Percentiles rank a stretch among this genome's conserved stretches.
These are phyloP conservation scores for Babesia caballi DNA, from an alignment of 169 alveolate genomes.

Conservation along the genomic window DNA sequence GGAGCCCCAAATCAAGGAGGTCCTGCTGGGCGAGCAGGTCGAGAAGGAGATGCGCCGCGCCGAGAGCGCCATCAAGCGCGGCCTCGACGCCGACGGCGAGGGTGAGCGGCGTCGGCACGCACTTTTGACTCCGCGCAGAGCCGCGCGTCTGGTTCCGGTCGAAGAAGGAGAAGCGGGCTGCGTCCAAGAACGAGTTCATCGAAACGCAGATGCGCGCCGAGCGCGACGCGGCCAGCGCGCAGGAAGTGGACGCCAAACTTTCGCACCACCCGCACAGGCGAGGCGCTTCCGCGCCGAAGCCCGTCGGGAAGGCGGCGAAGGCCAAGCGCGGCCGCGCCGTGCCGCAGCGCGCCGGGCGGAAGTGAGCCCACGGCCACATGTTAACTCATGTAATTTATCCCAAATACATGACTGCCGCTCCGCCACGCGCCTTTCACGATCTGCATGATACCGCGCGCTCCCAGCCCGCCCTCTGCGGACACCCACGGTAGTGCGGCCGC, in stretches of 20 bases:
- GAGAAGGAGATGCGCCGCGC: slow-evolving; percentile 77
- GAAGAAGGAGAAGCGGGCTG: slow-evolving; percentile 19
- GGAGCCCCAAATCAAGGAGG: slow-evolving; percentile 72
- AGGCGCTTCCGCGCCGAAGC: neutral
- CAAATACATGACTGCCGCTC: neutral
- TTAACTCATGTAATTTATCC: neutral
- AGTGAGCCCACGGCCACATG: slow-evolving; percentile 18
- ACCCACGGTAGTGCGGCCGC: slow-evolving; percentile 19
- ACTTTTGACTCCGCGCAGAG: neutral
- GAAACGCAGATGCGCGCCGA: neutral
- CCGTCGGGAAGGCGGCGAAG: slow-evolving; percentile 1
- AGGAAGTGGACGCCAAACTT: neutral
- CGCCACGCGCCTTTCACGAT: too few relatives aligned
- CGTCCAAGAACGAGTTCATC: slow-evolving; percentile 16
- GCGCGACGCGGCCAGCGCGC: neutral
- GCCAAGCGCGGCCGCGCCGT: slow-evolving; percentile 27
- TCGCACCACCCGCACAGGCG: neutral
- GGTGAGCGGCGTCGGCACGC: neutral
- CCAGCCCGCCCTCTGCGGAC: neutral
- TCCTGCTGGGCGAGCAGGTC: slow-evolving; percentile 67
- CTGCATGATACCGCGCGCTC: too few relatives aligned
- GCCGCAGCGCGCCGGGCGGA: slow-evolving; percentile 14
- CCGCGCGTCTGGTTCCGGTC: slow-evolving; percentile 39
- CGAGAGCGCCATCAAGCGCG: slow-evolving; percentile 60
- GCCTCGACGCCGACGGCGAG: slow-evolving; percentile 6